Percentiles rank a stretch among this genome's conserved stretches.
Conservation (phyloP, 2,329 filamentous ascomycete species). For the Clonostachys chloroleuca region DNA sequence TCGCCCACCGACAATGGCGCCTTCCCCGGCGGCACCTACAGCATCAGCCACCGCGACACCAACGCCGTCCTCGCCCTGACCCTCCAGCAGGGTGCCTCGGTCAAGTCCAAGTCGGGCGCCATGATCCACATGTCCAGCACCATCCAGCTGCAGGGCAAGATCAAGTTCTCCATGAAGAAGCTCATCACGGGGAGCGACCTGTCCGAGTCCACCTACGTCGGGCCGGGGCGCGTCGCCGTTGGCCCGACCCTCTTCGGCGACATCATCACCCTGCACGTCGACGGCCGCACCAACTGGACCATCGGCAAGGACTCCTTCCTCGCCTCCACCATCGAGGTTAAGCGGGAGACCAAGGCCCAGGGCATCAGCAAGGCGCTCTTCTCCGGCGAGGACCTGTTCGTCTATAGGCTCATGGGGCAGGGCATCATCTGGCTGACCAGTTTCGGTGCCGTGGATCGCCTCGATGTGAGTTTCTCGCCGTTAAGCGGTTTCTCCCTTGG, state of each 20-base stretch:
- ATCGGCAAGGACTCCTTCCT: conserved; percentile 11
- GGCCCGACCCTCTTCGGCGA: conserved; percentile 11
- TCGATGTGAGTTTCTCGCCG: conserved; percentile 7
- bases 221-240: conserved; percentile 7
- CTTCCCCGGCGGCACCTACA: conserved; percentile 9
- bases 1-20: conserved; percentile 3
- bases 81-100: conserved; percentile 6
- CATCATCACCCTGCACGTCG: conserved; percentile 9
- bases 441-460: conserved; percentile 11
- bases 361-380: conserved; percentile 11
- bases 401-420: conserved; percentile 8
- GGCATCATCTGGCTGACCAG: conserved; percentile 11
- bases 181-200: conserved; percentile 9
- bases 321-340: conserved; percentile 9
- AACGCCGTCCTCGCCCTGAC: conserved; percentile 9
- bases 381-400: conserved; percentile 11
- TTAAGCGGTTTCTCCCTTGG: not conserved
- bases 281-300: conserved; percentile 7
- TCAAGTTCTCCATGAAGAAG: conserved; percentile 12
- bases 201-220: conserved; percentile 9
- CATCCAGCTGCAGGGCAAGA: conserved; percentile 8
- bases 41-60: conserved; percentile 8
- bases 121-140: conserved; percentile 12
- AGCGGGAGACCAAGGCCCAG: conserved; percentile 9
- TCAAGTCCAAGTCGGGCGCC: conserved; percentile 8